phyloP scores from a whole-genome alignment of 164 flowering plant genomes.

The Sextonia rubra region DNA sequence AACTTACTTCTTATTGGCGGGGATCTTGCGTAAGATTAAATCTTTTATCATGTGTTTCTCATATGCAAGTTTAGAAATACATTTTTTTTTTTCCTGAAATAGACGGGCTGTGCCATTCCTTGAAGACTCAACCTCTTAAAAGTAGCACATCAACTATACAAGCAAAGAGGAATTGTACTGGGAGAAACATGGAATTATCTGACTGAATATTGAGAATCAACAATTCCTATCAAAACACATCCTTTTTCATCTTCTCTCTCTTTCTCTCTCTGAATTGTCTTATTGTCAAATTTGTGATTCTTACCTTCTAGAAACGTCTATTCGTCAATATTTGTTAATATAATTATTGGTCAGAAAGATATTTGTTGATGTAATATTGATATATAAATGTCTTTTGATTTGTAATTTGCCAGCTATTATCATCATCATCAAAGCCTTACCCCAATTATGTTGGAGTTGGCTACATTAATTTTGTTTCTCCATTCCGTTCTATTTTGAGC shows the following conservation, averaged over 20 bases:
- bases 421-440: too few species aligned
- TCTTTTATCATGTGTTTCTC: background rate
- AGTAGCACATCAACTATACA: too few species aligned
- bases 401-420: too few species aligned
- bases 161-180: too few species aligned
- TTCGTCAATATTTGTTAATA: background rate
- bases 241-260: background rate
- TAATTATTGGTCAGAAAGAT: background rate
- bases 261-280: background rate
- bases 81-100: background rate
- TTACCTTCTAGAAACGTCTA: constrained; percentile 1
- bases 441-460: too few species aligned
- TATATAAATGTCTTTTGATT: background rate
- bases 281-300: background rate
- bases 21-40: constrained; percentile 92
- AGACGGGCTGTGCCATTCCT: too few species aligned
- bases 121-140: too few species aligned
- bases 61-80: background rate
- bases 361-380: background rate
- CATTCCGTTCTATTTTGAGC: too few species aligned
- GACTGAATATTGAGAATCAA: too few species aligned
- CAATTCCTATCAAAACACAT: background rate
- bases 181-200: too few species aligned
- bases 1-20: constrained; percentile 91
- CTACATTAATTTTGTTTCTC: too few species aligned